These are phyloP conservation scores for Canna indica DNA, from an alignment of 176 grass and related monocot genomes.

Conservation along the genomic window DNA sequence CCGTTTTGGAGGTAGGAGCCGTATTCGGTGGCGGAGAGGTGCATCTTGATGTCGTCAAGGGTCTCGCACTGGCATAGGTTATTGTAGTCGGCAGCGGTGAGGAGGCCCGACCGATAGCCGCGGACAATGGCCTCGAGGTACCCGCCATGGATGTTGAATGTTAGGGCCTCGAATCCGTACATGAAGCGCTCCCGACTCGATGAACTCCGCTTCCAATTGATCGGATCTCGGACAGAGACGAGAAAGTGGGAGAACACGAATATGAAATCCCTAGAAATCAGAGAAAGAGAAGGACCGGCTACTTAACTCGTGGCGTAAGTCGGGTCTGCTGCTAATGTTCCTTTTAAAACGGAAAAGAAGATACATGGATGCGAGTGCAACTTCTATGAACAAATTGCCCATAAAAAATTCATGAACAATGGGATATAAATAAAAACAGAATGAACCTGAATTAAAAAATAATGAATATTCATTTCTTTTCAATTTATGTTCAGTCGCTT, in stretches of 20 bases:
- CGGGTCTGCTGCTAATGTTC: too few species aligned
- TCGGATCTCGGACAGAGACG: neutral
- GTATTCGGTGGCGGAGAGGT: conserved; percentile 93
- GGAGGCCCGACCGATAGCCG: conserved; percentile 72
- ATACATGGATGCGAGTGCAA: too few species aligned
- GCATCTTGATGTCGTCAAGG: conserved; percentile 98
- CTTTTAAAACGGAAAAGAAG: too few species aligned
- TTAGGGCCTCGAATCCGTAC: conserved; percentile 93
- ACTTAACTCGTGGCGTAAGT: too few species aligned
- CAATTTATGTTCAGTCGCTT: too few species aligned
- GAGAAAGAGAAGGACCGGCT: neutral
- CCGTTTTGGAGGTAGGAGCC: conserved; percentile 88
- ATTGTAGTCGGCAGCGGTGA: conserved; percentile 90
- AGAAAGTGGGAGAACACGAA: neutral
- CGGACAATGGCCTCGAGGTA: conserved; percentile 95
- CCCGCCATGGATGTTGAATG: conserved; percentile 95
- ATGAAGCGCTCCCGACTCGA: conserved; percentile 30
- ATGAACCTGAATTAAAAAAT: too few species aligned
- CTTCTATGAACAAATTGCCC: too few species aligned
- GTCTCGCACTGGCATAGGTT: conserved; percentile 98
- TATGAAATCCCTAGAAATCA: neutral
- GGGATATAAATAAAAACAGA: too few species aligned
- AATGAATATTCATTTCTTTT: too few species aligned
- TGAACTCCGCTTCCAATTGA: neutral
- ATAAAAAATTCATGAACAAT: too few species aligned